These are phyloP conservation scores for Lantana camara DNA, from an alignment of 257 asterid species.

Conservation along the genomic window DNA sequence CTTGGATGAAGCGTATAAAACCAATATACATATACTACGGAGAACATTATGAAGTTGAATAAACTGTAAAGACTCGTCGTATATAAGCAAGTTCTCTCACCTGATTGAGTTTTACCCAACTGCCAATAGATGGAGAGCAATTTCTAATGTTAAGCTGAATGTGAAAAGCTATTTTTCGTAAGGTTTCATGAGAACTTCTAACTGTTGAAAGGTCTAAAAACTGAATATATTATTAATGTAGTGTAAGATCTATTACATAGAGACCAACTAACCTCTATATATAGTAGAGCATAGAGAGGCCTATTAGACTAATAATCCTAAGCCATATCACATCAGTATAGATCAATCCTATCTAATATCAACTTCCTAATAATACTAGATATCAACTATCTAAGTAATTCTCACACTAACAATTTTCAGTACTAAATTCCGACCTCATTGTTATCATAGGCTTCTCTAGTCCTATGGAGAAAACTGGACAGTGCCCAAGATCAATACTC, in stretches of 20 bases:
- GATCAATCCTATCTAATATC: no score
- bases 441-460: neutral
- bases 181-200: neutral
- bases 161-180: neutral
- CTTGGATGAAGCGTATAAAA: conserved; percentile 1
- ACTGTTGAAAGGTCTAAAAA: no score
- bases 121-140: neutral
- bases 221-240: no score
- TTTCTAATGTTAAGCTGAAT: neutral
- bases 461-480: neutral
- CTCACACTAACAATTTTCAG: neutral
- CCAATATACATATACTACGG: neutral
- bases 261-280: no score
- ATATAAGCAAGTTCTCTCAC: neutral
- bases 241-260: no score
- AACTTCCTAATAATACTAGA: no score
- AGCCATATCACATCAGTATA: no score
- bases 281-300: no score
- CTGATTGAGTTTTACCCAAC: neutral
- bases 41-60: neutral
- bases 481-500: neutral
- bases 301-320: no score
- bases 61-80: neutral
- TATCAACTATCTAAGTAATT: no score
- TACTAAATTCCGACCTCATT: neutral